Evolutionary conservation across 805 yeast species (phyloP).

Genomic region (Teunomyces panamensis): DNA sequence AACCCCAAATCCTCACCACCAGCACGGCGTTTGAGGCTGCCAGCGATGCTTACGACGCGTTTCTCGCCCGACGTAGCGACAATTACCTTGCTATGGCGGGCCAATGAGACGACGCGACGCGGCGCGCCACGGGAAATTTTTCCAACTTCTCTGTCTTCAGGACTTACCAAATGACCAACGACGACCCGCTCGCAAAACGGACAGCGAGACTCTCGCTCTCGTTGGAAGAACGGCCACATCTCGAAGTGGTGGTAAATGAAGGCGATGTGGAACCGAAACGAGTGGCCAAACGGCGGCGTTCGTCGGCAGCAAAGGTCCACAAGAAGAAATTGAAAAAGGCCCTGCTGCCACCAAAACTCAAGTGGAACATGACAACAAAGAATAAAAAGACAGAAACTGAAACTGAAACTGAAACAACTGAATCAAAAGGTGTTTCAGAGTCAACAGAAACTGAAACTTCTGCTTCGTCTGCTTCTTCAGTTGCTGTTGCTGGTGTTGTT

Average conservation of each 20-base stretch:
- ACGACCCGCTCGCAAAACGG: slow-evolving; percentile 19
- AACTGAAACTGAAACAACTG: no score
- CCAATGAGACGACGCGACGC: background rate
- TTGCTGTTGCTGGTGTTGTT: no score
- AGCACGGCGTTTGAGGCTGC: slow-evolving; percentile 17
- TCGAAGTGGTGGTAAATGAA: no score
- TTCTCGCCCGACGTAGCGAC: slow-evolving; percentile 2
- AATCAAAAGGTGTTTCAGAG: no score
- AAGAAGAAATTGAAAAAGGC: slow-evolving; percentile 33
- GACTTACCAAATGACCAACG: slow-evolving; percentile 3
- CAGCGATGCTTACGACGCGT: slow-evolving; percentile 13
- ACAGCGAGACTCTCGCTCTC: slow-evolving; percentile 31
- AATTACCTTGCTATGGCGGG: background rate
- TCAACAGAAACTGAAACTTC: no score
- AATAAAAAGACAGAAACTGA: slow-evolving; percentile 1
- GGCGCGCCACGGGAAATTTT: background rate
- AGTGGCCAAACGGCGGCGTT: slow-evolving; percentile 34
- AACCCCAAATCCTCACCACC: slow-evolving; percentile 10
- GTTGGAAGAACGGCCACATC: slow-evolving; percentile 9
- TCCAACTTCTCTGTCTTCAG: background rate
- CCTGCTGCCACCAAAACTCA: slow-evolving; percentile 18
- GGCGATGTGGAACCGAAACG: no score
- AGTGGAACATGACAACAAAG: slow-evolving; percentile 5
- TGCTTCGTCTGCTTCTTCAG: no score
- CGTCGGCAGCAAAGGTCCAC: slow-evolving; percentile 29